Percentiles rank a stretch among this genome's conserved stretches.
phyloP scores from a whole-genome alignment of 2,329 filamentous ascomycete species.

The Aspergillus cejpii region DNA sequence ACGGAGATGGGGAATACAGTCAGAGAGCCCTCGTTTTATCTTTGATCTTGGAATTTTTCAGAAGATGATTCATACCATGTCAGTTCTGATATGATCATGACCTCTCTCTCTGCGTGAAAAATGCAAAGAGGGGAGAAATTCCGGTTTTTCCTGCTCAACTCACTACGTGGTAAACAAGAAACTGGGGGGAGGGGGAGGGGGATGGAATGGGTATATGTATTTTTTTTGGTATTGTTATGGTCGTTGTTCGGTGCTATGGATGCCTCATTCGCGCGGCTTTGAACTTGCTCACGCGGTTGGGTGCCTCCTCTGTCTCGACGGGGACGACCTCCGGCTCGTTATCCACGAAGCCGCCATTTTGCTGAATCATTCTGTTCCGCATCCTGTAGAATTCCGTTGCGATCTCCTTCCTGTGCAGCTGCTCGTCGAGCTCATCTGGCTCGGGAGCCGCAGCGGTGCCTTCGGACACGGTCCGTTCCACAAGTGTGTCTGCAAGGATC shows the following conservation, averaged over 20 bases:
- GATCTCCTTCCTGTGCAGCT: slow-evolving; percentile 67
- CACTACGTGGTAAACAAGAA: slow-evolving; percentile 6
- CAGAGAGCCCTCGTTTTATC: slow-evolving; percentile 33
- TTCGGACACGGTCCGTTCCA: slow-evolving; percentile 45
- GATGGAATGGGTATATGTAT: slow-evolving; percentile 15
- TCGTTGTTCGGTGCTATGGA: slow-evolving; percentile 6
- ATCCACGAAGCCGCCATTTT: slow-evolving; percentile 74
- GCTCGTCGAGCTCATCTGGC: slow-evolving; percentile 64
- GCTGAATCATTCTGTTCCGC: slow-evolving; percentile 75
- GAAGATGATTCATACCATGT: slow-evolving; percentile 17
- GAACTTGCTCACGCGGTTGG: slow-evolving; percentile 42
- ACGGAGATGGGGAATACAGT: slow-evolving; percentile 18
- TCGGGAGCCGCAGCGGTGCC: slow-evolving; percentile 36
- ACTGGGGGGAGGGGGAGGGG: too few relatives aligned
- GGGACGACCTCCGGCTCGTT: slow-evolving; percentile 61
- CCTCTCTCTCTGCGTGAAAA: neutral
- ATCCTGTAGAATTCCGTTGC: slow-evolving; percentile 74
- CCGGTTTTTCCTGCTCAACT: slow-evolving; percentile 1
- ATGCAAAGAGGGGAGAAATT: slow-evolving; percentile 1
- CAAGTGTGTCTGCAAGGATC: slow-evolving; percentile 53
- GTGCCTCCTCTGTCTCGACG: slow-evolving; percentile 55
- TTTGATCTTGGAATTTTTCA: slow-evolving; percentile 27
- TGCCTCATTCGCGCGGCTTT: slow-evolving; percentile 42
- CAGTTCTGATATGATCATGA: slow-evolving; percentile 12
- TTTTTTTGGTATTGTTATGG: slow-evolving; percentile 5